Base-by-base conservation (phyloP, 1,284 basidiomycete genomes). In the Tilletia walkeri region DNA sequence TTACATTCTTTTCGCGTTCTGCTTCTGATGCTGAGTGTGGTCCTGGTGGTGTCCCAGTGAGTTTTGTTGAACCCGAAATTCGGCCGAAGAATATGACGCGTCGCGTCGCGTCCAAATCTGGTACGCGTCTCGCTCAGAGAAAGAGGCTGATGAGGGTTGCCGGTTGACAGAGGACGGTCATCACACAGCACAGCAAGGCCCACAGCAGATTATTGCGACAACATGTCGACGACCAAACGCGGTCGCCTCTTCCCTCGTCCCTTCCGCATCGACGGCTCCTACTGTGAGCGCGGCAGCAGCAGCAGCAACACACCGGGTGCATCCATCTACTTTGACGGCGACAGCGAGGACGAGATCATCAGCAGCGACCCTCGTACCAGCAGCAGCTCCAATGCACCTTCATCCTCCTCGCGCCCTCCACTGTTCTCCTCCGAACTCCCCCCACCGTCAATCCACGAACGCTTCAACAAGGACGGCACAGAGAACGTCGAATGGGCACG, bases 401-500 rank as follows among this genome's bases (percentile, higher is more conserved):
- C 47, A 10, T 48, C 47, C 2, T 48, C 47, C 47, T 53, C 50
- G 18, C 50, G 50, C 7, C 50, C 50, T 7, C 50, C 50, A 7
- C 54, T 38, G 1, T 63, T 63, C 34, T 39, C 59, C 4, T 63
- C 59, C 9, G 34, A 63, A 14, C 10, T 39, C 9, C 36, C 59
- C 7, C 34, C 12, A 16, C 59, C 39, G 20, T 41, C 45, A 2
- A 12, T 47, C 67, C 67, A 53, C 68, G 70, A 45, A 49, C 75
- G 75, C 38, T 78, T 70, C 72, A 78, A 82, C 47, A 67, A 71
- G 4, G 77, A 82, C 61, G 81, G 80, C 47, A 75, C 72, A 24
- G 76, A 77, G 56, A 77, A 74, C 18, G 70, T 78, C 67, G 80
- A 79, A 18, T 80, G 76, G 67, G 67, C 72, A 20, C 77, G 80